Conservation (phyloP, 495 filamentous ascomycete genomes). For the Chaetomidium leptoderma region DNA sequence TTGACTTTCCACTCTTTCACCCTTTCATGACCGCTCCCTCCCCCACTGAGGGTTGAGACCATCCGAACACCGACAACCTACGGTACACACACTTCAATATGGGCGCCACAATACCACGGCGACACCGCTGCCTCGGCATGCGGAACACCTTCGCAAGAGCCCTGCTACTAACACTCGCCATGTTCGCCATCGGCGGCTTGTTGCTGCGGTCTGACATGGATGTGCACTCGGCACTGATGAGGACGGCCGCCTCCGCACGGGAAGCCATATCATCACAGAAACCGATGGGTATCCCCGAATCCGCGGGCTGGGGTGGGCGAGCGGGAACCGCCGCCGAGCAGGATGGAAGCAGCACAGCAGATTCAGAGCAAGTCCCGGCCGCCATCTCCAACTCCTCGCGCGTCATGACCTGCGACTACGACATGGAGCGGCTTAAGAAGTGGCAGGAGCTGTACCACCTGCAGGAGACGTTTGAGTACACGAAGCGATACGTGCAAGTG, state of each 20-base stretch:
- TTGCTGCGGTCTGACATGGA: constrained; percentile 40
- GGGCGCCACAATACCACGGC: constrained; percentile 35
- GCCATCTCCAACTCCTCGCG: constrained; percentile 20
- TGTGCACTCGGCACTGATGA: constrained; percentile 35
- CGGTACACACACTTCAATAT: constrained; percentile 32
- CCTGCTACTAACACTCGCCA: constrained; percentile 33
- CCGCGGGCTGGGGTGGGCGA: constrained; percentile 5
- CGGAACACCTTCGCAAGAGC: constrained; percentile 43
- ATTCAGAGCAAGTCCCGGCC: constrained; percentile 13
- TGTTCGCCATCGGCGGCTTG: constrained; percentile 35
- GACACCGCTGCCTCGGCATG: constrained; percentile 43
- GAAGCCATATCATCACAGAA: constrained; percentile 33
- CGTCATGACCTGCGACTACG: constrained; percentile 43
- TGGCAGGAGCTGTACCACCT: constrained; percentile 45
- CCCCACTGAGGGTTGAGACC: neutral
- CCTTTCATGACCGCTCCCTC: neutral
- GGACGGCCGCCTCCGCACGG: constrained; percentile 35
- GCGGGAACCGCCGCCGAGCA: constrained; percentile 3
- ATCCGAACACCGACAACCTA: neutral
- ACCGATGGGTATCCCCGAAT: constrained; percentile 20
- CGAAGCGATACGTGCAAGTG: constrained; percentile 48
- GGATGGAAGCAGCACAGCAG: constrained; percentile 12
- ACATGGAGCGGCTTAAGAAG: constrained; percentile 38
- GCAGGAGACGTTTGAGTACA: constrained; percentile 48
- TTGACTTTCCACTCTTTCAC: neutral